phyloP scores from a whole-genome alignment of 495 filamentous ascomycete species.

The Hypoxylon subgilvum region DNA sequence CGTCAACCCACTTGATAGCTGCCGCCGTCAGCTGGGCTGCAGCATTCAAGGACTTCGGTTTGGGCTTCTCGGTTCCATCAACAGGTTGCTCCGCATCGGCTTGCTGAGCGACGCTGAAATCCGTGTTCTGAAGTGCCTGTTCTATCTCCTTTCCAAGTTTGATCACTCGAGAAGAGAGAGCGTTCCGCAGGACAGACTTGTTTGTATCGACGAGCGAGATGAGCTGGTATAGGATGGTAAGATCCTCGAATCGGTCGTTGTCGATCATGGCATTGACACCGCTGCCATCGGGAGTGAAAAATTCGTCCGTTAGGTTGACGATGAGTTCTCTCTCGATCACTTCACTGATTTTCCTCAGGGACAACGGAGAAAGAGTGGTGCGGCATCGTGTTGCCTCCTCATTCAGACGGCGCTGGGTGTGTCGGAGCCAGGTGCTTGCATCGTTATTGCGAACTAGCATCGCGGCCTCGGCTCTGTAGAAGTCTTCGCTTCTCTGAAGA shows the following conservation, averaged over 20 bases:
- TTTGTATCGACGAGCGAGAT: conserved; percentile 78
- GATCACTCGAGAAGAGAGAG: conserved; percentile 74
- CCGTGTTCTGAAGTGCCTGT: conserved; percentile 60
- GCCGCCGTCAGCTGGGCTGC: conserved; percentile 69
- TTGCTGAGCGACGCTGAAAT: conserved; percentile 52
- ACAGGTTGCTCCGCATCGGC: conserved; percentile 56
- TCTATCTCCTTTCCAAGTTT: conserved; percentile 85
- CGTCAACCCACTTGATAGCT: conserved; percentile 95
- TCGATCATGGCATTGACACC: conserved; percentile 91
- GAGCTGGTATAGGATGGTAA: conserved; percentile 77
- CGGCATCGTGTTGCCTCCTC: conserved; percentile 84
- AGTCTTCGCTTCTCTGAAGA: conserved; percentile 68
- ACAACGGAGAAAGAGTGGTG: conserved; percentile 74
- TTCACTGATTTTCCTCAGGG: conserved; percentile 72
- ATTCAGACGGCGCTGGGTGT: conserved; percentile 70
- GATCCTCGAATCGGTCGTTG: conserved; percentile 77
- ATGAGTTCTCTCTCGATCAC: conserved; percentile 86
- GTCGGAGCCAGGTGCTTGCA: conserved; percentile 82
- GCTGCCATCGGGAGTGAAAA: conserved; percentile 81
- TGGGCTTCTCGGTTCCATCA: conserved; percentile 53
- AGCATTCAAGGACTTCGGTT: conserved; percentile 48
- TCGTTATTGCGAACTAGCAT: conserved; percentile 76
- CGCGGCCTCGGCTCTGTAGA: conserved; percentile 78
- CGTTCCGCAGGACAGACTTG: conserved; percentile 71
- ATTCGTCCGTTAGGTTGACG: conserved; percentile 72